phyloP scores from a whole-genome alignment of 2,329 filamentous ascomycete species.

The Colletotrichum neosansevieriae region DNA sequence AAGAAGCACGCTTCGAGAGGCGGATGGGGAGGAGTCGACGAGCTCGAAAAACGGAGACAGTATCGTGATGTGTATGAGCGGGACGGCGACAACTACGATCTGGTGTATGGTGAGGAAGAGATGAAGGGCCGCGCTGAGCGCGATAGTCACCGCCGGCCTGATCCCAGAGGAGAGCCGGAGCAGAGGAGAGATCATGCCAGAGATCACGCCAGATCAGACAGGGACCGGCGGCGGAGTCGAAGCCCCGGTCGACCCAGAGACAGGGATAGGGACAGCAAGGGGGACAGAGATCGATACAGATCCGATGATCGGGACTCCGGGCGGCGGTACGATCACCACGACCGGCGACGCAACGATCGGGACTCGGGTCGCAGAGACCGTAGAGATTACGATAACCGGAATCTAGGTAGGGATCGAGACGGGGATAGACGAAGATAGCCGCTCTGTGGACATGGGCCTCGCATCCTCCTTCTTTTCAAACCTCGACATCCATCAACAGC shows the following conservation, averaged over 20 bases:
- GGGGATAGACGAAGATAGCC: conserved; percentile 45
- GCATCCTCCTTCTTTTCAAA: conserved; percentile 9
- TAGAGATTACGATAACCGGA: conserved; percentile 50
- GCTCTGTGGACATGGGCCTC: background rate
- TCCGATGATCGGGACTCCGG: conserved; percentile 34
- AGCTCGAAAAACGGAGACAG: conserved; percentile 89
- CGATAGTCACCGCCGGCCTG: conserved; percentile 47
- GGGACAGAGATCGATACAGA: conserved; percentile 35
- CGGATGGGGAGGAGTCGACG: conserved; percentile 91
- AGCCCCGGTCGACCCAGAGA: conserved; percentile 47
- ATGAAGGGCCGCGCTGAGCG: conserved; percentile 65
- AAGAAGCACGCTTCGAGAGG: conserved; percentile 66
- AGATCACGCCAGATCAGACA: conserved; percentile 33
- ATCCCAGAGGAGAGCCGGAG: conserved; percentile 14
- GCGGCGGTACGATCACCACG: conserved; percentile 38
- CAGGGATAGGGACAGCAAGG: conserved; percentile 27
- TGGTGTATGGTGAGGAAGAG: conserved; percentile 84
- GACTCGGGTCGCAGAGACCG: conserved; percentile 51
- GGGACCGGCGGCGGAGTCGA: conserved; percentile 57
- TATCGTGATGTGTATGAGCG: conserved; percentile 76
- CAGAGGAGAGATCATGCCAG: conserved; percentile 39
- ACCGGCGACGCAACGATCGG: conserved; percentile 42
- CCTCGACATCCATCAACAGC: conserved; percentile 20
- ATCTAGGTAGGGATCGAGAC: conserved; percentile 46
- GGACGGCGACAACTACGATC: conserved; percentile 71